These are phyloP conservation scores for Tanacetum coccineum DNA, from an alignment of 129 eudicot species.

Conservation along the genomic window DNA sequence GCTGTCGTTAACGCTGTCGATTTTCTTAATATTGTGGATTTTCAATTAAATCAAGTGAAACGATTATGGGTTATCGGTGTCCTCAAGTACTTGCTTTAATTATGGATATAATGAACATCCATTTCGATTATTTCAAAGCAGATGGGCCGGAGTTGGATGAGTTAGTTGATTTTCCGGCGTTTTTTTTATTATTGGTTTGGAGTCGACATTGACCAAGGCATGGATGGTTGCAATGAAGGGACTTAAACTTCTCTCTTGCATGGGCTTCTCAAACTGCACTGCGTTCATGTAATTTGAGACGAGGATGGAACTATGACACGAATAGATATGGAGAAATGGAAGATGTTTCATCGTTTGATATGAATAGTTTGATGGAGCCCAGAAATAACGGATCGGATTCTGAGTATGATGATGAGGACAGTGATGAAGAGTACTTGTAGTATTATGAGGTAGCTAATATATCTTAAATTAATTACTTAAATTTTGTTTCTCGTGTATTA, in stretches of 20 bases:
- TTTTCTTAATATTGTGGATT: conserved; percentile 71
- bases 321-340: conserved; percentile 88
- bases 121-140: conserved; percentile 59
- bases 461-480: conserved; percentile 13
- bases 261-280: conserved; percentile 92
- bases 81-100: conserved; percentile 90
- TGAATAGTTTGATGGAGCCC: conserved; percentile 54
- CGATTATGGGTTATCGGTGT: conserved; percentile 83
- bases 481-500: conserved; percentile 19
- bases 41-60: conserved; percentile 50
- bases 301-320: conserved; percentile 70
- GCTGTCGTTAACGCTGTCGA: conserved; percentile 66
- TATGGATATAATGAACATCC: conserved; percentile 72
- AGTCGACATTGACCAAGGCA: conserved; percentile 88
- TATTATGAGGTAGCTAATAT: conserved; percentile 23
- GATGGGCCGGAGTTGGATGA: conserved; percentile 88
- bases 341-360: conserved; percentile 63
- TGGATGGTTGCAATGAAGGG: conserved; percentile 58
- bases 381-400: conserved; percentile 57
- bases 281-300: conserved; percentile 86
- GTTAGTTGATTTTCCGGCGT: conserved; percentile 78
- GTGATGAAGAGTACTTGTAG: conserved; percentile 67
- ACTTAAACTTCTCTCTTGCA: conserved; percentile 74
- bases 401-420: conserved; percentile 67
- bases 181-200: conserved; percentile 79